Evolutionary conservation across 1,284 basidiomycete genomes (phyloP), one percentile per base, ranked within the genome.

Genomic region (Farysia itapuensis): DNA sequence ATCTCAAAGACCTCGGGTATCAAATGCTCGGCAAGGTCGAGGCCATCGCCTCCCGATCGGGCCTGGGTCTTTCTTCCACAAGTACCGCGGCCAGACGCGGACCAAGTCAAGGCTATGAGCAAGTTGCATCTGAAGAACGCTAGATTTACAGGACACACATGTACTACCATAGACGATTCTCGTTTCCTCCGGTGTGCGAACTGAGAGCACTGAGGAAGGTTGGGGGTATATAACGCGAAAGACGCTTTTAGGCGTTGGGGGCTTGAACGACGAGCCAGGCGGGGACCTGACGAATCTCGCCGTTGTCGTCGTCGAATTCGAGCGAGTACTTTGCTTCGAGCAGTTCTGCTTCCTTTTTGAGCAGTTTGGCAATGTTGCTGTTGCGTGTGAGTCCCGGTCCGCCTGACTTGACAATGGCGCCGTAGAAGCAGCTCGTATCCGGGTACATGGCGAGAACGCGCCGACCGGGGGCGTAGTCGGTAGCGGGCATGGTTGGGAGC

Each of bases 401-500:
- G n/a, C 74, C 74, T 0, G 64, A 64, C 15, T 63, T 63, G 20
- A 76, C 66, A 0, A 61, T 66, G 8, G 74, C 74, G 25, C 61
- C 60, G 49, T 76, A 76, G 66, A 76, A 76, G 39, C 74, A 76
- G 30, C 63, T 70, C 4, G 74, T 76, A 43, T 76, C 74, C 4
- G 74, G 74, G 24, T 76, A 76, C 45, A 76, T 63, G 3, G 67
- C 74, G n/a, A 76, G 46, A 4, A 76, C 74, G 18, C 67, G 53
- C 4, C 64, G 35, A 2, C 74, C 74, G 4, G 48, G 31, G 1
- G 50, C 25, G 33, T 74, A 76, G 34, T 72, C 70, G 14, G 56
- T 40, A 4, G 65, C 36, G 5, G 74, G 74, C 31, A 76, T 58
- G 7, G 73, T 71, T 9, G 49, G 45, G 2, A 68, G 23, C 15